A percentile compares a stretch with the other conserved stretches of the same genome.
phyloP scores from a whole-genome alignment of 2,329 filamentous ascomycete species.

The Sclerotiophoma versabilis region DNA sequence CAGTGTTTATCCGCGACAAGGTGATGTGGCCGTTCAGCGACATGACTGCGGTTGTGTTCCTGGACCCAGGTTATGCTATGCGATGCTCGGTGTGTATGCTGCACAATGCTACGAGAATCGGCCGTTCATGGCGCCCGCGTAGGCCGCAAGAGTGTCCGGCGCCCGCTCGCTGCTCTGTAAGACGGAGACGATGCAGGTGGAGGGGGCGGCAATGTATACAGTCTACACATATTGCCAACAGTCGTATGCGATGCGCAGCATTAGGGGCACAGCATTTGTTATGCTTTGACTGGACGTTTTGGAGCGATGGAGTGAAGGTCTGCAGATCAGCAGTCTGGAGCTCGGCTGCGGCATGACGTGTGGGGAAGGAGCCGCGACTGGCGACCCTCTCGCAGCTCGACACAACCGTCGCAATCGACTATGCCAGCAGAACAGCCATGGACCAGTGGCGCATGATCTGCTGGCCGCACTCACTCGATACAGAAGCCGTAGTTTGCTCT shows the following conservation, averaged over 20 bases:
- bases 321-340: background rate
- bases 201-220: conserved; percentile 5
- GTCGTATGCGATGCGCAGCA: conserved; percentile 4
- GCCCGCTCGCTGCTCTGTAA: conserved; percentile 24
- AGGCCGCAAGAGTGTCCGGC: conserved; percentile 26
- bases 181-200: conserved; percentile 13
- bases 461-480: conserved; percentile 26
- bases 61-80: background rate
- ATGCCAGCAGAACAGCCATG: conserved; percentile 33
- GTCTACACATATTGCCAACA: conserved; percentile 32
- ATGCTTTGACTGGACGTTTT: background rate
- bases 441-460: conserved; percentile 26
- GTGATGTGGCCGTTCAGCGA: conserved; percentile 18
- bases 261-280: conserved; percentile 3
- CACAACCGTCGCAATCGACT: background rate
- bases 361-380: conserved; percentile 12
- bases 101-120: conserved; percentile 15
- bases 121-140: conserved; percentile 31
- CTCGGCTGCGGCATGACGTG: conserved; percentile 13
- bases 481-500: background rate
- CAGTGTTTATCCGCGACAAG: conserved; percentile 19
- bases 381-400: conserved; percentile 7
- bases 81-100: conserved; percentile 18
- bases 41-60: conserved; percentile 6
- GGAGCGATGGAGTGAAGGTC: conserved; percentile 7